phyloP scores from a whole-genome alignment of 495 filamentous ascomycete species.

The Aspergillus homomorphus region DNA sequence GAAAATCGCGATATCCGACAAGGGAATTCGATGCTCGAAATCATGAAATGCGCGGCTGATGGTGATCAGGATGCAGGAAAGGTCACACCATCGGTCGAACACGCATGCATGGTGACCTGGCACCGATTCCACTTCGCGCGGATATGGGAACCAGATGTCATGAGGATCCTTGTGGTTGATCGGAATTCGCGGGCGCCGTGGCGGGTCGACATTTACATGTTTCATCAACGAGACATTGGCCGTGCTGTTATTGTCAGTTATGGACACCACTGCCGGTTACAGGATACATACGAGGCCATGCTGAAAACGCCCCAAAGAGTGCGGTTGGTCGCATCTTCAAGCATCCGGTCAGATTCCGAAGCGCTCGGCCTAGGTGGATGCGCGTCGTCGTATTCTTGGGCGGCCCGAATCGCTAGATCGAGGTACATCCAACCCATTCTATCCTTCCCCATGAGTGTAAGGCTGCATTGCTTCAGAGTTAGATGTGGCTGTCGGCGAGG shows the following conservation, averaged over 20 bases:
- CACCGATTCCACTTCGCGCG: slow-evolving; percentile 17
- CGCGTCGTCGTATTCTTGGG: slow-evolving; percentile 18
- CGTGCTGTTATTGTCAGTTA: slow-evolving; percentile 19
- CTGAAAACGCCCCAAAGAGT: slow-evolving; percentile 35
- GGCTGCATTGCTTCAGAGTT: slow-evolving; percentile 1
- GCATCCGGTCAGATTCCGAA: slow-evolving; percentile 5
- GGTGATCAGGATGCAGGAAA: slow-evolving; percentile 24
- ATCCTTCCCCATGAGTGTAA: slow-evolving; percentile 28
- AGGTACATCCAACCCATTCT: slow-evolving; percentile 31
- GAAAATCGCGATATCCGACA: slow-evolving; percentile 14
- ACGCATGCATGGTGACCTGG: slow-evolving; percentile 28
- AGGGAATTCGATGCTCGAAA: slow-evolving; percentile 15
- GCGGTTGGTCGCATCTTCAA: slow-evolving; percentile 20
- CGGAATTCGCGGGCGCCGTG: slow-evolving; percentile 15
- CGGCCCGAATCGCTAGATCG: slow-evolving; percentile 23
- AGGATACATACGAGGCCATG: slow-evolving; percentile 27
- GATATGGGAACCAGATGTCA: slow-evolving; percentile 34
- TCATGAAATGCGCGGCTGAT: slow-evolving; percentile 29
- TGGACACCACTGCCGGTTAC: neutral
- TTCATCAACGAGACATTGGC: slow-evolving; percentile 28
- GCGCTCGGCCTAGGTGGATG: slow-evolving; percentile 15
- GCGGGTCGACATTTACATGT: slow-evolving; percentile 18
- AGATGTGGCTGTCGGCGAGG: neutral
- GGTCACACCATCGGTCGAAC: slow-evolving; percentile 26
- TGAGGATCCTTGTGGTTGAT: slow-evolving; percentile 18